Evolutionary conservation across 768 basidiomycete genomes (phyloP), one percentile per base, ranked within the genome.

Genomic region (Crassisporium funariophilum): DNA sequence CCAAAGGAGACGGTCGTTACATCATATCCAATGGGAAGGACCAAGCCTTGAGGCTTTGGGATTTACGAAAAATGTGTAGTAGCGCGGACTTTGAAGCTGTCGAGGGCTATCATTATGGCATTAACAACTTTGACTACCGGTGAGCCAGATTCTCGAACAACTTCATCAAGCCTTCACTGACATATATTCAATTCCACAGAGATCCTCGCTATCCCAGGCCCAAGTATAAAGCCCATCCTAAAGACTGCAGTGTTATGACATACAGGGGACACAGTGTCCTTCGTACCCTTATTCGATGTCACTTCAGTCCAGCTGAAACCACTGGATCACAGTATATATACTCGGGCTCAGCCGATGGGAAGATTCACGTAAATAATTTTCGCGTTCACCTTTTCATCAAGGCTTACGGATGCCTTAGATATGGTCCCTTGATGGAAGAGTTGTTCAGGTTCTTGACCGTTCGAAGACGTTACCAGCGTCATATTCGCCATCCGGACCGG

Each of bases 11-110:
- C 60, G 95, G 95, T 7, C 84, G 95, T 49, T 98, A 98, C 62
- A 73, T 95, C 36, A 85, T 98, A 35, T 94, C 91, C 13, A 98
- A 98, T 59, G 93, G 93, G 27, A 98, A 98, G 67, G 95, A 98
- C 62, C 95, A 98, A 58, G 82, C 89, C 1, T 72, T 93, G 40
- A 83, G 93, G 5, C 68, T 98, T 17, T 98, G 95, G 89, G 95
- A 98, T 67, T 71, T 98, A 35, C 83, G 95, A 39, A 93, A 87
- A 68, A 98, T 98, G 95, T 76, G 84, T 33, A 84, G 75, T 50
- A 86, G 78, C 57, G 63, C 72, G 13, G 85, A 93, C 34, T 85
- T 82, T 55, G 85, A 90, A 38, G 59, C 57, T 20, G 78, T 81
- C 21, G 65, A 71, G 6, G 53, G 69, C 13, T 64, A 68, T 7